Evolutionary conservation across 345 rosid genomes (phyloP), one percentile per base, ranked within the genome.

Genomic region (Salix udensis): DNA sequence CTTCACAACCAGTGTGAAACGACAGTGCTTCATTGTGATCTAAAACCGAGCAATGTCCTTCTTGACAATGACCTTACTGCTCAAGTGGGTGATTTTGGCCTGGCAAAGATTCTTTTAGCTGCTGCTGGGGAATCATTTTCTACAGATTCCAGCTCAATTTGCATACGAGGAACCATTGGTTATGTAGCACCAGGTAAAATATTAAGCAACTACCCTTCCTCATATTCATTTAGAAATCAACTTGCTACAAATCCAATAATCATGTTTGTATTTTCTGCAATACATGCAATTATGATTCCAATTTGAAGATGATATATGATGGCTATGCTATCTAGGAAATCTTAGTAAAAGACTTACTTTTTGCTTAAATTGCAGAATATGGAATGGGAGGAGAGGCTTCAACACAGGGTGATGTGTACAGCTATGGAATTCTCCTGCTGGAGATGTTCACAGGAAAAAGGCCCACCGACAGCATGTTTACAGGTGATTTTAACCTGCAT

Each of bases 361-460:
- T 3, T n/a, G n/a, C 1, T 19, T 53, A n/a, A 53, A 46, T 19
- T 55, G 66, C 21, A 55, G 75, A 72, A 58, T 55, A 72, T 55
- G 48, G 66, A 21, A 23, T n/a, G 2, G 75, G 66, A 36, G 23
- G 28, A 34, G 37, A 72, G 65, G 65, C 30, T 14, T 55, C 75
- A 5, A 24, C 9, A n/a, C 2, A 36, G 5, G 74, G 67, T 30
- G 75, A 72, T 5, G 39, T 37, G 1, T 72, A 72, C 2, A 55
- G 34, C 44, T 72, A 55, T 15, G 75, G 75, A 24, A 72, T 72
- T 13, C 64, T 72, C 8, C 2, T 72, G 13, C 19, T 72, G 21
- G 66, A 55, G 75, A n/a, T 72, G 21, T 72, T 55, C 30, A 72
- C 66, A 19, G 66, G 75, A 37, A 72, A 55, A 21, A 72, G 74